Evolutionary conservation across 768 basidiomycete genomes (phyloP).

Genomic region (Steccherinum ochraceum): DNA sequence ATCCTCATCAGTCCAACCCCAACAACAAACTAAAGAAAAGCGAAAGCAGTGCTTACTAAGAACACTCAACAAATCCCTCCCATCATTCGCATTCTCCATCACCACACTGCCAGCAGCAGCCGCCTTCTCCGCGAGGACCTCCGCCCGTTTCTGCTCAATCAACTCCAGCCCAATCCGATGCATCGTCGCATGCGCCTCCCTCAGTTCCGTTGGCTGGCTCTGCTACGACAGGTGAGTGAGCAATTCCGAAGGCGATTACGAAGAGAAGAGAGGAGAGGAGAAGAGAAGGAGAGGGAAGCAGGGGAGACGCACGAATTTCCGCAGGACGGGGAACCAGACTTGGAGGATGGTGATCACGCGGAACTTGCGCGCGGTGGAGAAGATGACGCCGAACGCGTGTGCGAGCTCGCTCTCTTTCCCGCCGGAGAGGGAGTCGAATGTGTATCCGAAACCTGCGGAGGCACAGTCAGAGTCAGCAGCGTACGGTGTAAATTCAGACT

Average conservation of each 20-base stretch:
- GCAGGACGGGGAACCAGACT: slow-evolving; percentile 51
- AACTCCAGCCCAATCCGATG: slow-evolving; percentile 47
- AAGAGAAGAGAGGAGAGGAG: neutral
- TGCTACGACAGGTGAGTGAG: neutral
- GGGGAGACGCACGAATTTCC: slow-evolving; percentile 40
- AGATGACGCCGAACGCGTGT: slow-evolving; percentile 47
- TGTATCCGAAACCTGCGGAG: slow-evolving; percentile 45
- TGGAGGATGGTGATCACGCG: slow-evolving; percentile 47
- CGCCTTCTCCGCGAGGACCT: slow-evolving; percentile 16
- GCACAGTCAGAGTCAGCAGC: too few species aligned
- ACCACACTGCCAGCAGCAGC: too few species aligned
- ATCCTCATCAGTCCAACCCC: neutral
- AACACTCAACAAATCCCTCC: slow-evolving; percentile 48
- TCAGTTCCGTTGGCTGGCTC: neutral
- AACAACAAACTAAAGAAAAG: neutral
- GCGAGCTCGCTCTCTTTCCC: slow-evolving; percentile 41
- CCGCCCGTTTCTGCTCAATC: slow-evolving; percentile 42
- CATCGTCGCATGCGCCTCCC: slow-evolving; percentile 39
- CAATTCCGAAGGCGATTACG: neutral
- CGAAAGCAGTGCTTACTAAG: slow-evolving; percentile 14
- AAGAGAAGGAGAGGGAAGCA: neutral
- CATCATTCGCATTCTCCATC: slow-evolving; percentile 17
- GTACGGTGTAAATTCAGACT: too few species aligned
- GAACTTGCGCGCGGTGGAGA: slow-evolving; percentile 46
- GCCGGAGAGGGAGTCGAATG: slow-evolving; percentile 44